Base-by-base conservation (phyloP, 768 basidiomycete species). In the Coprinopsis marcescibilis region DNA sequence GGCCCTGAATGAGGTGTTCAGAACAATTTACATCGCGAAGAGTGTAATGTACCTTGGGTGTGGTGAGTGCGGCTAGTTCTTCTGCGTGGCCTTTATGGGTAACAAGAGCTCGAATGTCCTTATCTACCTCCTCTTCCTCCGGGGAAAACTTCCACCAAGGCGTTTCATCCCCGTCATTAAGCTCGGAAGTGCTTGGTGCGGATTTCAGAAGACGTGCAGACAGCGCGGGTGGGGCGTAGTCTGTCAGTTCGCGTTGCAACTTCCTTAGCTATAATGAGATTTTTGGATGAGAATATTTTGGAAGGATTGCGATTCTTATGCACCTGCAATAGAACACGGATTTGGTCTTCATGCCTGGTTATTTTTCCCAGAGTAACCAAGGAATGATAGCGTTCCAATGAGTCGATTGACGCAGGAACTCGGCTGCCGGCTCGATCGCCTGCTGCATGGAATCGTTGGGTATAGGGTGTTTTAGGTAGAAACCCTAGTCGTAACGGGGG, bases 281-380 rank as follows among this genome's bases (percentile, higher is more conserved):
- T 21, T 8, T n/a, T 32, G 19, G 35, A 35, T 13, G 7, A 24
- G 37, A 21, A 19, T 24, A 4, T 15, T 5, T 25, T 23, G 39
- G 15, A 10, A 21, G 39, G 10, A 21, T 25, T 11, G 5, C 10
- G 8, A 5, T 10, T 40, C 8, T 25, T 37, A 45, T 57, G 19
- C 45, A 77, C 80, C 67, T 75, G 67, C 63, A 78, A 61, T 10
- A 68, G 71, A 5, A 27, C 12, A 17, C 77, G 57, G 27, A 80
- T 65, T 53, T 81, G 79, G 41, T 77, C 75, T 35, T 72, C 71
- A 50, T 81, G 75, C 57, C 71, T 70, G 50, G 67, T 52, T 36
- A 80, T 64, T 43, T 65, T 57, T 1, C 78, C 77, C 13, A 69
- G 62, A 0, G 71, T 64, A 1, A 77, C 72, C 17, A 77, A 55